Percentiles rank a stretch among this genome's conserved stretches.
These are phyloP conservation scores for Chrysoporthe puriensis DNA, from an alignment of 2,329 filamentous ascomycete genomes.

Conservation along the genomic window DNA sequence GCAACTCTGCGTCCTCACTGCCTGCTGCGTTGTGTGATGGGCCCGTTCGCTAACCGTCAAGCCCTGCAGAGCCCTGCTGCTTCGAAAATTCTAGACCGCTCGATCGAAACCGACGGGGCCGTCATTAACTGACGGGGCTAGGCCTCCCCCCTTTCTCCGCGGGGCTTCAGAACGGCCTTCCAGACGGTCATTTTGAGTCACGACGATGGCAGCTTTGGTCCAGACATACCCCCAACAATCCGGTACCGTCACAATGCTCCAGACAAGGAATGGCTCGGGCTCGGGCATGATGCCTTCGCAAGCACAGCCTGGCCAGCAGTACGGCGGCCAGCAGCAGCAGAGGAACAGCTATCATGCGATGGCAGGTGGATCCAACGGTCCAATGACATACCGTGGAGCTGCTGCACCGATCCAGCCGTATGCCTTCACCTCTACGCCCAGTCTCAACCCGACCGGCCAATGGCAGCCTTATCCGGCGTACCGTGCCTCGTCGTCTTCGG, in stretches of 20 bases:
- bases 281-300: slow-evolving; percentile 62
- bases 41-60: background rate
- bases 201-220: slow-evolving; percentile 81
- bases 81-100: background rate
- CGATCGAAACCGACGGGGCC: background rate
- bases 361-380: slow-evolving; percentile 47
- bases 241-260: slow-evolving; percentile 74
- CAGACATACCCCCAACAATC: slow-evolving; percentile 80
- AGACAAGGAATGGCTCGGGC: slow-evolving; percentile 69
- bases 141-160: slow-evolving; percentile 28
- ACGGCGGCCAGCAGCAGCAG: slow-evolving; percentile 48
- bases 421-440: slow-evolving; percentile 74
- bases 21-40: background rate
- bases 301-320: slow-evolving; percentile 55
- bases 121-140: slow-evolving; percentile 3
- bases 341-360: slow-evolving; percentile 56
- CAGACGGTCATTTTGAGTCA: slow-evolving; percentile 31
- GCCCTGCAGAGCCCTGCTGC: background rate
- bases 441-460: slow-evolving; percentile 57
- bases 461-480: slow-evolving; percentile 56
- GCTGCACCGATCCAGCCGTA: slow-evolving; percentile 72
- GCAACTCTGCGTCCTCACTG: background rate
- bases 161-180: slow-evolving; percentile 23
- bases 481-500: slow-evolving; percentile 52
- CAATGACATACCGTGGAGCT: slow-evolving; percentile 58